A percentile compares a stretch with the other conserved stretches of the same genome.
Conservation (phyloP, 225 moss, liverwort and hornwort species). For the Bryum argenteum region DNA sequence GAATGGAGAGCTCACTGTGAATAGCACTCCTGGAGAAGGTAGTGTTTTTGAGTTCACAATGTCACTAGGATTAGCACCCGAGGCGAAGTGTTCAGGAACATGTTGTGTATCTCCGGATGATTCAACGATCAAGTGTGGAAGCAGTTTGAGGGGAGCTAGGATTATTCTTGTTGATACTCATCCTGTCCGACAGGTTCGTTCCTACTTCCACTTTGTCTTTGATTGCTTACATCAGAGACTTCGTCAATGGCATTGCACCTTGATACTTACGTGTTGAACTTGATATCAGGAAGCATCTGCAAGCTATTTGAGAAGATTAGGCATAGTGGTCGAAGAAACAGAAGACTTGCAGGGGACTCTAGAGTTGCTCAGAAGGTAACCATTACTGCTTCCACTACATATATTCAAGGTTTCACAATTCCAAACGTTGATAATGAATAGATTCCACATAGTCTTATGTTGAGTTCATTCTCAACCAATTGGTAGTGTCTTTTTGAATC, state of each 20-base stretch:
- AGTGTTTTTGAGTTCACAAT: conserved; percentile 73
- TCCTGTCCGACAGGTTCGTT: conserved; percentile 72
- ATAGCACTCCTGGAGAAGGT: conserved; percentile 54
- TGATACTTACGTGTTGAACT: conserved; percentile 16
- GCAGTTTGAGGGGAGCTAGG: conserved; percentile 57
- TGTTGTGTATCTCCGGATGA: conserved; percentile 24
- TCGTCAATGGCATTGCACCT: conserved; percentile 9
- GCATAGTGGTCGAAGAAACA: conserved; percentile 51
- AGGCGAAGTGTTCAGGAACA: background rate
- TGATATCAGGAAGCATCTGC: conserved; percentile 64
- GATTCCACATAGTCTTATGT: background rate
- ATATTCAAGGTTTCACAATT: background rate
- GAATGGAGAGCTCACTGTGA: conserved; percentile 66
- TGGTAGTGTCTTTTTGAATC: too few relatives aligned
- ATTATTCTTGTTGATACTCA: conserved; percentile 67
- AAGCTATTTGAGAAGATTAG: conserved; percentile 62
- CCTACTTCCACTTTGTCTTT: background rate
- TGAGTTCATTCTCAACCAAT: background rate
- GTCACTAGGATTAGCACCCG: conserved; percentile 33
- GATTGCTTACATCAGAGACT: conserved; percentile 6
- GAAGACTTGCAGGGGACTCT: conserved; percentile 52
- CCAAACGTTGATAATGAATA: too few relatives aligned
- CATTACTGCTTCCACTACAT: conserved; percentile 11
- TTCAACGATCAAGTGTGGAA: conserved; percentile 32
- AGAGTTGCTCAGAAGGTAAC: conserved; percentile 53